Percentiles rank a stretch among this genome's conserved stretches.
phyloP scores from a whole-genome alignment of 495 filamentous ascomycete genomes.

The Thermothielavioides terrestris region DNA sequence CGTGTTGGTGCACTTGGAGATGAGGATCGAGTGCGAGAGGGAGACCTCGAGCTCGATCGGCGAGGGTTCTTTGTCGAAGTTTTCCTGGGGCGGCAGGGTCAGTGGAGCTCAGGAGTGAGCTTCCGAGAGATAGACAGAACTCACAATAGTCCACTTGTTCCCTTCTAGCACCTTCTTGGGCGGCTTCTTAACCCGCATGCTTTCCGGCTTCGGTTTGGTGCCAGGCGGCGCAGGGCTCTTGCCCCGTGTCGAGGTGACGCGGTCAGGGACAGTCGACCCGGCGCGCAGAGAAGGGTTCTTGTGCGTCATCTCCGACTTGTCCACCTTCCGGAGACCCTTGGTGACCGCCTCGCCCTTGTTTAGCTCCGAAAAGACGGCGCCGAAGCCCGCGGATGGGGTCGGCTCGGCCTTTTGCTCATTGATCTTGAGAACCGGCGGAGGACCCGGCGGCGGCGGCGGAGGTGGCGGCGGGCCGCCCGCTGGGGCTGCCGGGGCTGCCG shows the following conservation, averaged over 20 bases:
- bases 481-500: conserved; percentile 29
- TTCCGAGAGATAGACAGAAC: conserved; percentile 1
- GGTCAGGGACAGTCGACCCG: conserved; percentile 55
- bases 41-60: conserved; percentile 68
- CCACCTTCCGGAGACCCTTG: conserved; percentile 80
- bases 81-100: no score
- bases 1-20: conserved; percentile 82
- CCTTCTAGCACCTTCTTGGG: conserved; percentile 86
- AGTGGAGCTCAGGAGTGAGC: no score
- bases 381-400: conserved; percentile 47
- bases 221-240: conserved; percentile 81
- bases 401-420: conserved; percentile 32
- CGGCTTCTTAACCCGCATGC: conserved; percentile 87
- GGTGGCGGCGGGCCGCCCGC: conserved; percentile 41
- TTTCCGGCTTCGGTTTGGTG: conserved; percentile 91
- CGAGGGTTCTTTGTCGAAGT: conserved; percentile 69
- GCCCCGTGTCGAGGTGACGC: conserved; percentile 48
- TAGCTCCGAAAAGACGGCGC: conserved; percentile 80
- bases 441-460: conserved; percentile 66
- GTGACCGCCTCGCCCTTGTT: conserved; percentile 85
- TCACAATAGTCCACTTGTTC: conserved; percentile 86
- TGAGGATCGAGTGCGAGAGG: conserved; percentile 83
- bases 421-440: conserved; percentile 44
- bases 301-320: conserved; percentile 92
- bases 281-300: conserved; percentile 91